phyloP scores from a whole-genome alignment of 2,329 filamentous ascomycete genomes.

The Penicillium sp. region DNA sequence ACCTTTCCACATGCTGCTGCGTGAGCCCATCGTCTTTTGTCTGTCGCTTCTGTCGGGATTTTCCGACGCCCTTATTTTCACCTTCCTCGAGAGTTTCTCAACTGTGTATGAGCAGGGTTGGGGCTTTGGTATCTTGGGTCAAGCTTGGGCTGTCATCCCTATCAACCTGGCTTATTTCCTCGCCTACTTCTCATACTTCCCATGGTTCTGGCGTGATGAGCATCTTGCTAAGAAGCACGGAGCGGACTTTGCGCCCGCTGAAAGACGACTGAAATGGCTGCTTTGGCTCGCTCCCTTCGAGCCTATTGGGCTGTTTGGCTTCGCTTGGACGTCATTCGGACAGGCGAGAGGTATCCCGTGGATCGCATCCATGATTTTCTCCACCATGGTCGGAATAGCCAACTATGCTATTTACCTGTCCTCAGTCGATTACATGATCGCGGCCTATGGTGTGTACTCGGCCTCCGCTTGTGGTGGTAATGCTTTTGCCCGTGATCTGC shows the following conservation, averaged over 20 bases:
- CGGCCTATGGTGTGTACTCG: constrained; percentile 68
- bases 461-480: constrained; percentile 73
- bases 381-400: constrained; percentile 65
- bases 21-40: constrained; percentile 60
- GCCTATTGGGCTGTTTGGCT: constrained; percentile 66
- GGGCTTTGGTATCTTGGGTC: constrained; percentile 56
- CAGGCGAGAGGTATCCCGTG: constrained; percentile 61
- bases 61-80: constrained; percentile 62
- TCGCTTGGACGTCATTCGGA: constrained; percentile 65
- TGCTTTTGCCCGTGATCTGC: constrained; percentile 68
- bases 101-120: constrained; percentile 57
- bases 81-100: constrained; percentile 58
- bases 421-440: constrained; percentile 73
- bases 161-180: constrained; percentile 66
- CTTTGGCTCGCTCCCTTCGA: constrained; percentile 60
- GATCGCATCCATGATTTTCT: constrained; percentile 66
- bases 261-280: constrained; percentile 65
- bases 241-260: constrained; percentile 55
- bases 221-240: constrained; percentile 42
- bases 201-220: constrained; percentile 46
- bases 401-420: constrained; percentile 73
- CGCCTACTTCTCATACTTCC: constrained; percentile 56
- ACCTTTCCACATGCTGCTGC: constrained; percentile 60
- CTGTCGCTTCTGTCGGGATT: constrained; percentile 60
- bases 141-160: constrained; percentile 63